Evolutionary conservation across 192 early-diverging fungal genomes (phyloP), one percentile per base, ranked within the genome.

Genomic region (Podila epicladia): DNA sequence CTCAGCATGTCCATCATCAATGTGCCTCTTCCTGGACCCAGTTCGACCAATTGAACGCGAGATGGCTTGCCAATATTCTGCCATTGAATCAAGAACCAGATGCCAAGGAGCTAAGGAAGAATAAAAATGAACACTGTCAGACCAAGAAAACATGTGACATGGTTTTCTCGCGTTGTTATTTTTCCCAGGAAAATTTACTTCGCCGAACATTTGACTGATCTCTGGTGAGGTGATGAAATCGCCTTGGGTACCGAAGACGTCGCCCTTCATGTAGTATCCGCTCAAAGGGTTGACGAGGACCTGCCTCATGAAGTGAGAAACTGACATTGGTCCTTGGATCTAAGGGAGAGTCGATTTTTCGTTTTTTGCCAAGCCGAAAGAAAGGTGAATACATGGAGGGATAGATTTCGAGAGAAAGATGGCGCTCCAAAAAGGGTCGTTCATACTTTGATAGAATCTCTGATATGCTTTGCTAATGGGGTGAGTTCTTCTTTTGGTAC

Each of bases 181-280:
- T 22, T 63, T n/a, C 45, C 24, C 35, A 5, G 15, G 9, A 12
- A 12, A 50, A 45, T 57, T 58, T 82, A 93, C 92, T 83, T 97
- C 97, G 37, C 98, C 97, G 93, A 98, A 99, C 91, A 98, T 94
- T 86, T 99, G 97, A 75, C 92, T 94, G 77, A 99, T 96, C 82
- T 99, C 98, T 5, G 98, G 98, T 11, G 95, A 96, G 6, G 98
- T 99, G 20, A 92, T 91, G 86, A 99, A 99, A 72, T 99, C 98
- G 17, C 97, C 97, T 64, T 93, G 64, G 13, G 75, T 71, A 20
- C 98, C 98, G 87, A 99, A 95, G 12, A 97, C 94, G 73, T 97
- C 94, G 2, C 92, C 91, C 59, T 89, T 87, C 87, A 94, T 97
- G 83, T 99, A 99, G 83, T 99, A 99, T 11, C 98, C 98, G 37